Conservation (phyloP, 192 early-diverging fungal genomes). For the Coemansia sp. region DNA sequence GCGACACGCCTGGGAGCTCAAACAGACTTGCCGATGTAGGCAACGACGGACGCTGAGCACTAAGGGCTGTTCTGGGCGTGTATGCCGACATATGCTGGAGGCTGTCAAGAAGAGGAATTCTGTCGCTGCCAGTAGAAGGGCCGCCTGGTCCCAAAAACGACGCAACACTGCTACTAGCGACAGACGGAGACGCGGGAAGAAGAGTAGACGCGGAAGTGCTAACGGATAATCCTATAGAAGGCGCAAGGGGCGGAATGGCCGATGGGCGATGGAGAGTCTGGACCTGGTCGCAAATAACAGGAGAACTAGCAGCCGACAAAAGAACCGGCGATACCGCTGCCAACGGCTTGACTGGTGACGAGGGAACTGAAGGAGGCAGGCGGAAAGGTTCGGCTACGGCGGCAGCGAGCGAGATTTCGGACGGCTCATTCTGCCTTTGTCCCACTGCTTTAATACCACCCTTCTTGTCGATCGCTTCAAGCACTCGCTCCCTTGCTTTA, state of each 20-base stretch:
- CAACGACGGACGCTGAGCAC: conserved; percentile 21
- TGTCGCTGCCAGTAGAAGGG: not conserved
- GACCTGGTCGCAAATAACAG: not conserved
- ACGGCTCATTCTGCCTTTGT: conserved; percentile 5
- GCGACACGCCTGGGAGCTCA: conserved; percentile 9
- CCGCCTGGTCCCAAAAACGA: not conserved
- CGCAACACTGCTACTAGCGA: not conserved
- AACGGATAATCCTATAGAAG: not conserved
- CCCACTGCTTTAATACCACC: not conserved
- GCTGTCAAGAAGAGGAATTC: conserved; percentile 28
- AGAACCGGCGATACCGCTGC: not conserved
- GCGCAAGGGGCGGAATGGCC: not conserved
- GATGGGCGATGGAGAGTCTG: not conserved
- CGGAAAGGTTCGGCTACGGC: not conserved
- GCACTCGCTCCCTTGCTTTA: conserved; percentile 10
- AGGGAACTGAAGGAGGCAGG: not conserved
- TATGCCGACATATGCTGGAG: conserved; percentile 15
- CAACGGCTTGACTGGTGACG: not conserved
- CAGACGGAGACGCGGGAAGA: not conserved
- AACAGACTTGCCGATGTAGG: conserved; percentile 19
- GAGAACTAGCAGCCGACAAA: not conserved
- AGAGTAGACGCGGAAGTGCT: not conserved
- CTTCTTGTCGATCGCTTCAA: conserved; percentile 5
- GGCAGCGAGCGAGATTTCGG: not conserved
- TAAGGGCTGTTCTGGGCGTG: conserved; percentile 16